A percentile compares a stretch with the other conserved stretches of the same genome.
Conservation (phyloP, 768 basidiomycete species). For the Lactarius psammicola region DNA sequence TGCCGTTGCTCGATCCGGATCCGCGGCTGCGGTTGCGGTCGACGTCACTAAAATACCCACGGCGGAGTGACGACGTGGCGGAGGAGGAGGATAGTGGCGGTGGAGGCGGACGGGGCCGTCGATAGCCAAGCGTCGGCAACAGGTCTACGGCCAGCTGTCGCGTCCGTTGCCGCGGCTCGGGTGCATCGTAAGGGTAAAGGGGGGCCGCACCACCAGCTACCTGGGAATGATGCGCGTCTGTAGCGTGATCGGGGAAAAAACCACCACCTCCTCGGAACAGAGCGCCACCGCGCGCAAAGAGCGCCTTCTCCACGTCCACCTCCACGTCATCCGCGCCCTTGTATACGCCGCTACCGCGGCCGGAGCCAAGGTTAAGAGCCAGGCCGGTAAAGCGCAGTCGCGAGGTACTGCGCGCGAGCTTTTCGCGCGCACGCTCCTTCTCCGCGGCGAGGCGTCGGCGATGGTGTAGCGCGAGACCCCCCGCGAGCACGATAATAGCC, state of each 20-base stretch:
- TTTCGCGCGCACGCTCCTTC: conserved; percentile 29
- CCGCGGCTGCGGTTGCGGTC: not conserved
- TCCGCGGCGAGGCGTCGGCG: conserved; percentile 31
- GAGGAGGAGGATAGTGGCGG: not conserved
- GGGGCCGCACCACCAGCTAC: not conserved
- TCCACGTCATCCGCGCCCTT: not conserved
- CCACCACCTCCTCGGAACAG: conserved; percentile 1
- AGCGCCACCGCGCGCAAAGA: conserved; percentile 6
- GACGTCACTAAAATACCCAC: not conserved
- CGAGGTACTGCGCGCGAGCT: not conserved
- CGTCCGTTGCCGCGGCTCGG: conserved; percentile 15
- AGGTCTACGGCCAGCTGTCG: not conserved
- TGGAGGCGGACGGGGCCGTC: not conserved
- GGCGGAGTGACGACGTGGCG: not conserved
- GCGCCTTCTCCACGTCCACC: conserved; percentile 25
- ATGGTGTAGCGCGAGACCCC: conserved; percentile 32
- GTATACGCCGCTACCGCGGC: not conserved
- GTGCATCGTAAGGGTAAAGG: not conserved
- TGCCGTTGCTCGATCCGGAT: not conserved
- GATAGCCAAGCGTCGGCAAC: not conserved
- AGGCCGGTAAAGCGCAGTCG: not conserved
- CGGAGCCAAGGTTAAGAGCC: conserved; percentile 2
- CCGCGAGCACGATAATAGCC: conserved; percentile 34
- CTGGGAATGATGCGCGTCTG: not conserved
- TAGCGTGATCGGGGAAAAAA: not conserved